phyloP scores from a whole-genome alignment of 177 flowering plant species.

The Tripterygium wilfordii region DNA sequence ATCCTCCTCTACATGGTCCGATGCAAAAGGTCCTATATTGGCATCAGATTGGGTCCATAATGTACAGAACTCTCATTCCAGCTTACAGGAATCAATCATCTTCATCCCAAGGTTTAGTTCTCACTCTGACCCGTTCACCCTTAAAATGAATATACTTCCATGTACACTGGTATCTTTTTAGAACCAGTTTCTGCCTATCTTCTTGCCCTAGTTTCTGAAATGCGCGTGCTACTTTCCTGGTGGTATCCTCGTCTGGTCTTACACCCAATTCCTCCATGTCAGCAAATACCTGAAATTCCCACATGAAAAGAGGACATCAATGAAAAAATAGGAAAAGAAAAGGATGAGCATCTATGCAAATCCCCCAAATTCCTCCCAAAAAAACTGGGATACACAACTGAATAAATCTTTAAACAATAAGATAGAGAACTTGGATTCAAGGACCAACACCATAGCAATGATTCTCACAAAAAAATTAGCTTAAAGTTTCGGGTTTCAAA shows the following conservation, averaged over 20 bases:
- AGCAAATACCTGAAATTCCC: constrained; percentile 66
- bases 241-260: constrained; percentile 84
- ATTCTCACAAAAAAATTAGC: not conserved
- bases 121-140: constrained; percentile 71
- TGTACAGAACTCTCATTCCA: too few species aligned
- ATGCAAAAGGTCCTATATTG: too few species aligned
- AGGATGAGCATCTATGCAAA: too few species aligned
- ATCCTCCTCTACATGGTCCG: too few species aligned
- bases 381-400: too few species aligned
- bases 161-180: constrained; percentile 50
- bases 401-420: too few species aligned
- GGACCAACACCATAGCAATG: not conserved
- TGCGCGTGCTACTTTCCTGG: constrained; percentile 58
- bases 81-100: too few species aligned
- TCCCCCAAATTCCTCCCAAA: too few species aligned
- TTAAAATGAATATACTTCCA: constrained; percentile 85
- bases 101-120: constrained; percentile 17
- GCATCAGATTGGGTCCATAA: too few species aligned
- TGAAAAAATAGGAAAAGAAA: too few species aligned
- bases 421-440: too few species aligned
- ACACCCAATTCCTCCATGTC: constrained; percentile 97
- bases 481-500: not conserved
- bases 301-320: not conserved
- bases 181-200: constrained; percentile 52
- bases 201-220: constrained; percentile 58